Base-by-base conservation (phyloP, 1,284 basidiomycete genomes). In the Leccinum olivaceoglutinosum region DNA sequence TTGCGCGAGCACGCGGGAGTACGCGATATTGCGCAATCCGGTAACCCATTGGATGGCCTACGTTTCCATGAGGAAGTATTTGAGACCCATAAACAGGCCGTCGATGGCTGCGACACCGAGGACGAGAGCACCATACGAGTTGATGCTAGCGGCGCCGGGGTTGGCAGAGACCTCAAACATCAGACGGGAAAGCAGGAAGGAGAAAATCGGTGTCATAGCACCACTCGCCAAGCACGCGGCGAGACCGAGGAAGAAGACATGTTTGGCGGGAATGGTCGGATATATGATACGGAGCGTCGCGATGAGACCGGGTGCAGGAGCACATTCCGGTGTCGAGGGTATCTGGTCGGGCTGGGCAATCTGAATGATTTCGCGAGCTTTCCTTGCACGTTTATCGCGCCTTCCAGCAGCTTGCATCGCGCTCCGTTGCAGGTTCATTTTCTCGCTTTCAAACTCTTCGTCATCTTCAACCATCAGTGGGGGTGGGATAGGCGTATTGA, bases 131-230 rank as follows among this genome's bases (percentile, higher is more conserved):
- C 85, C 85, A 66, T 84, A 89, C 2, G 72, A 74, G 68, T 94
- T 93, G 72, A 97, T 86, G n/a, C 79, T 78, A 2, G 87, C 75
- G 68, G 88, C 77, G 5, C 79, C 75, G 0, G 87, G 89, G 56
- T 90, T 91, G 36, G 81, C 81, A 25, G 92, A 92, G 4, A 29
- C 25, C 25, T 29, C 25, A 29, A 29, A 29, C 69, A 98, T 84
- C 32, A 98, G 84, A 38, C 85, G 84, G 11, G 94, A 91, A 65
- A 98, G 87, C 67, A 94, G 82, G 79, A 84, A 94, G 0, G 96
- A 96, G 81, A 98, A 99, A 55, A 96, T 69, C 0, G 96, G 96
- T 0, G 93, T 96, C 79, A 92, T 86, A 29, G 25, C 25, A 4
- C 25, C 25, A 4, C 25, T 29, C 25, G 25, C 25, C 25, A 29